Evolutionary conservation across 1,139 yeast genomes (phyloP), one percentile per base, ranked within the genome.

Genomic region (Chernovozyma aurita): DNA sequence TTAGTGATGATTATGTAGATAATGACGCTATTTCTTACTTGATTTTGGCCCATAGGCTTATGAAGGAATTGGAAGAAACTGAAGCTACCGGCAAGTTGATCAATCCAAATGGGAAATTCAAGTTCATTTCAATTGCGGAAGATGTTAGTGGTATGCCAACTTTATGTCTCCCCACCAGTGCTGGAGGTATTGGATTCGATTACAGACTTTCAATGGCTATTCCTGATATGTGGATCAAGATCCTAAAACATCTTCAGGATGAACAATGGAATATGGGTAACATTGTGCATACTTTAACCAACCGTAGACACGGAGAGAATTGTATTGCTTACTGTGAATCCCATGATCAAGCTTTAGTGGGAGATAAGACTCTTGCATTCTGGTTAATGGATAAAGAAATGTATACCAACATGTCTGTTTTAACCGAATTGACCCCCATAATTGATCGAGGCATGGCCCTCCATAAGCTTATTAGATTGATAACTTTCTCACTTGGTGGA

Each of bases 81-180:
- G 63, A 65, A 33, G 47, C 53, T 29, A 9, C 30, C 6, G n/a
- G n/a, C n/a, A n/a, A n/a, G n/a, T n/a, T n/a, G n/a, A n/a, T n/a
- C n/a, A n/a, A n/a, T n/a, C 8, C 9, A 20, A 12, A 13, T 6
- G 28, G 28, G 11, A 50, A 63, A 32, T 72, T 77, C 28, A 66
- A 68, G 38, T 79, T 85, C 46, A 75, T 85, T 13, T 79, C 95
- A 1, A 85, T 92, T 49, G 97, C 97, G 2, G 98, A 92, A 59
- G 98, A 92, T 58, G 98, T 92, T 34, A 82, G 94, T 36, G 98
- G 98, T 13, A 92, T 92, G 85, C 98, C 98, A 25, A 87, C 97
- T 0, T 66, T 92, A 36, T 90, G 97, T 61, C 61, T 86, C 34
- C 81, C 94, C 7, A 71, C 86, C 32, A 41, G 50, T 0, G 57